These are phyloP conservation scores for Trichoderma sp. DNA, from an alignment of 2,329 filamentous ascomycete genomes.

Conservation along the genomic window DNA sequence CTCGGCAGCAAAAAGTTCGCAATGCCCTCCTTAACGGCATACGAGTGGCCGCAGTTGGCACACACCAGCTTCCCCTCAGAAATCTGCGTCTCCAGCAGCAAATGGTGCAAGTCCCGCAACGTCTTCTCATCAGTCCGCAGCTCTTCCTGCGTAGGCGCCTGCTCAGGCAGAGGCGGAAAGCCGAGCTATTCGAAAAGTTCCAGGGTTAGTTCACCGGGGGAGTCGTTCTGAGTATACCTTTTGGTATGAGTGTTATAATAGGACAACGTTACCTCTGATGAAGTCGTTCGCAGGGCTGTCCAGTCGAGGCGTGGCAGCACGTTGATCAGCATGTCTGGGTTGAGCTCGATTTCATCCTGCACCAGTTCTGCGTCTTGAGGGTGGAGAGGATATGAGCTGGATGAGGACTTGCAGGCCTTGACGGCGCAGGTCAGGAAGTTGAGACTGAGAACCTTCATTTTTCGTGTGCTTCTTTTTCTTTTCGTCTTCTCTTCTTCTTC, in stretches of 20 bases:
- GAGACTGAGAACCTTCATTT: slow-evolving; percentile 91
- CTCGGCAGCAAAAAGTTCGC: slow-evolving; percentile 93
- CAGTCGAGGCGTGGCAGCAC: slow-evolving; percentile 87
- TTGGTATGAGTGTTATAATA: slow-evolving; percentile 23
- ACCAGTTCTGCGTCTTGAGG: slow-evolving; percentile 90
- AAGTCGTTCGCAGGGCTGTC: slow-evolving; percentile 72
- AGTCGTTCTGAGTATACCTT: neutral
- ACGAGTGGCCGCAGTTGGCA: slow-evolving; percentile 89
- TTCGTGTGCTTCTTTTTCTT: neutral
- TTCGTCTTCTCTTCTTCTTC: too few relatives aligned
- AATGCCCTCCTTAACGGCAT: slow-evolving; percentile 91
- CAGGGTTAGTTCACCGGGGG: neutral
- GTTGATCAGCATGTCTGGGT: slow-evolving; percentile 77
- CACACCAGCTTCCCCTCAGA: slow-evolving; percentile 86
- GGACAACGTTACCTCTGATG: slow-evolving; percentile 62
- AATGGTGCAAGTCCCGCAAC: slow-evolving; percentile 72
- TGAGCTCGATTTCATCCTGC: slow-evolving; percentile 79
- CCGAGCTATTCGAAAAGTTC: slow-evolving; percentile 60
- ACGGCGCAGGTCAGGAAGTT: slow-evolving; percentile 97
- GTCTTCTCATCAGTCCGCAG: slow-evolving; percentile 66
- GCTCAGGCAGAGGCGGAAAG: slow-evolving; percentile 68
- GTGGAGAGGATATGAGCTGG: slow-evolving; percentile 83
- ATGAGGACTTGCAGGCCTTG: slow-evolving; percentile 84
- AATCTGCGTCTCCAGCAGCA: slow-evolving; percentile 88
- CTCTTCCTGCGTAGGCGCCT: slow-evolving; percentile 61